Evolutionary conservation across 2,329 filamentous ascomycete species (phyloP).

Genomic region (Penicillium sp.): DNA sequence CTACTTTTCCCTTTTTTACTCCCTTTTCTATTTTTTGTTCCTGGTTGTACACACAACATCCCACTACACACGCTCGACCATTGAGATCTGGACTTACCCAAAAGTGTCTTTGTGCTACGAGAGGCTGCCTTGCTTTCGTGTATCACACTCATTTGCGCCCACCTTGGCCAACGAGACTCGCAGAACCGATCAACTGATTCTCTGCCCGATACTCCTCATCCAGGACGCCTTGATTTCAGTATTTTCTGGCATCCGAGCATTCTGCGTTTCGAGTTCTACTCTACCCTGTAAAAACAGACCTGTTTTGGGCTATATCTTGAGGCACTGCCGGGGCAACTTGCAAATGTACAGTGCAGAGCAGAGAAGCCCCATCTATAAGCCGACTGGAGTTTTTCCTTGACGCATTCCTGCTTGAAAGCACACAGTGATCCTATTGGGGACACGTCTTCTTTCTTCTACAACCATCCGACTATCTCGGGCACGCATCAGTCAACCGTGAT

Average conservation of each 20-base stretch:
- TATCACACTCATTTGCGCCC: constrained; percentile 41
- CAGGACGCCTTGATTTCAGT: constrained; percentile 27
- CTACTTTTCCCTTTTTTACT: neutral
- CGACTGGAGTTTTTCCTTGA: constrained; percentile 38
- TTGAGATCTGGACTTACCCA: constrained; percentile 36
- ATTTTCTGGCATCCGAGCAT: constrained; percentile 18
- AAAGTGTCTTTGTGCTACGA: constrained; percentile 39
- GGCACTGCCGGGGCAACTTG: constrained; percentile 34
- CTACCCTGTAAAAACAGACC: constrained; percentile 23
- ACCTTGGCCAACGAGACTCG: constrained; percentile 29
- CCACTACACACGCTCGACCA: constrained; percentile 20
- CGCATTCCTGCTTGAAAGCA: constrained; percentile 24
- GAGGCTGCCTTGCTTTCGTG: constrained; percentile 40
- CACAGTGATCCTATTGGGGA: constrained; percentile 40
- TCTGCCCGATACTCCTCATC: constrained; percentile 29
- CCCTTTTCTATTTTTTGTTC: constrained; percentile 3
- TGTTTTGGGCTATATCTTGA: constrained; percentile 42
- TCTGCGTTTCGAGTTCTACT: constrained; percentile 25
- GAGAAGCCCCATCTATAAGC: constrained; percentile 32
- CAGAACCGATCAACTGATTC: constrained; percentile 25
- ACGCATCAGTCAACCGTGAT: constrained; percentile 39
- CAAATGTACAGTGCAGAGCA: constrained; percentile 41
- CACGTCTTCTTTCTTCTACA: constrained; percentile 35
- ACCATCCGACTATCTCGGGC: constrained; percentile 36
- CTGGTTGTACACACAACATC: constrained; percentile 7